Evolutionary conservation across 179 eudicot species (phyloP).

Genomic region (Vitellaria paradoxa): DNA sequence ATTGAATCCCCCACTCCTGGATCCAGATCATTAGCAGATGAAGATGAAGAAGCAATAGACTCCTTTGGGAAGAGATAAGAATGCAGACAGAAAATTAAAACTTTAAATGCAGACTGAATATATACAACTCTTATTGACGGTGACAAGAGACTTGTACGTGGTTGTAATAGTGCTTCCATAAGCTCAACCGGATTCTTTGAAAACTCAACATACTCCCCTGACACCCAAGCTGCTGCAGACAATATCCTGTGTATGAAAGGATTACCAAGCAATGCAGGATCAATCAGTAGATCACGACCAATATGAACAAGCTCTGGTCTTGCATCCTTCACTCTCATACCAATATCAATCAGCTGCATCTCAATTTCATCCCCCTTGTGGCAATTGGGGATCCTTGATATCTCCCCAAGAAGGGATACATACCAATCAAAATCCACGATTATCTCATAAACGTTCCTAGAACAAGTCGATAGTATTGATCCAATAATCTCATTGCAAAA

Average conservation of each 20-base stretch:
- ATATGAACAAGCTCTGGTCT: conserved; percentile 77
- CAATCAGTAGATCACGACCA: conserved; percentile 73
- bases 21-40: conserved; percentile 18
- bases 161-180: conserved; percentile 86
- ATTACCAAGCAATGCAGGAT: conserved; percentile 94
- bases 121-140: conserved; percentile 70
- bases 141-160: conserved; percentile 80
- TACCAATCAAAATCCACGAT: conserved; percentile 92
- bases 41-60: conserved; percentile 28
- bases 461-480: conserved; percentile 63
- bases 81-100: conserved; percentile 60
- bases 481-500: conserved; percentile 89
- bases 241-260: conserved; percentile 69
- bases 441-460: conserved; percentile 69
- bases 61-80: conserved; percentile 50
- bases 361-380: conserved; percentile 85
- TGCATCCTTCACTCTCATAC: conserved; percentile 92
- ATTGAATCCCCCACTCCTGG: conserved; percentile 16
- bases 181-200: conserved; percentile 75
- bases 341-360: conserved; percentile 85
- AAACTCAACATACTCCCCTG: conserved; percentile 82
- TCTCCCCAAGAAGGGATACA: conserved; percentile 76
- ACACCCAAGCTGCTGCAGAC: conserved; percentile 85
- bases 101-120: conserved; percentile 74
- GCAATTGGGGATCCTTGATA: conserved; percentile 80